These are phyloP conservation scores for Russula virescens DNA, from an alignment of 768 basidiomycete species.

Conservation along the genomic window DNA sequence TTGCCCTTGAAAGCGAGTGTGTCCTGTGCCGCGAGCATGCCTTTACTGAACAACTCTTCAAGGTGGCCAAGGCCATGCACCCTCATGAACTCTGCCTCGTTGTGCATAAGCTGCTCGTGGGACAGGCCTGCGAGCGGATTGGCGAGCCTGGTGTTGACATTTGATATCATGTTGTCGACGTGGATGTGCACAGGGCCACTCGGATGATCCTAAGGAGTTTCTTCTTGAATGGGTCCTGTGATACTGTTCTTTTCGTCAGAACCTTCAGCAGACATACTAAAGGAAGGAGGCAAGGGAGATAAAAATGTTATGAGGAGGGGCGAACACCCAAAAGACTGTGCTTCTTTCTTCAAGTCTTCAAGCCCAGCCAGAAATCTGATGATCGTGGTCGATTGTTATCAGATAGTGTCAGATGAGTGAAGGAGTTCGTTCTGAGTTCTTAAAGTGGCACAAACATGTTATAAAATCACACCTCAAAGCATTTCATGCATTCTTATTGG, in stretches of 20 bases:
- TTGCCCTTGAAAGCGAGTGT: constrained; percentile 42
- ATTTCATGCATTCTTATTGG: no score
- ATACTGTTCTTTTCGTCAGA: constrained; percentile 22
- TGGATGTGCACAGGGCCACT: constrained; percentile 15
- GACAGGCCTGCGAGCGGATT: constrained; percentile 60
- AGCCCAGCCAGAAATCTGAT: no score
- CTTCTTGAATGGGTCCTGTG: constrained; percentile 18
- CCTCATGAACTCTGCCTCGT: constrained; percentile 56
- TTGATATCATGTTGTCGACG: constrained; percentile 34
- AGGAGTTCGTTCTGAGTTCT: no score
- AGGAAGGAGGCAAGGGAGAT: background rate
- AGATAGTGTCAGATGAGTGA: no score
- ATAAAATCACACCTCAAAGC: no score
- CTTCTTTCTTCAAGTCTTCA: background rate
- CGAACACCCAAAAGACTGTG: background rate
- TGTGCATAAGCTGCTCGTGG: constrained; percentile 49
- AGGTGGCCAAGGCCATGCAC: constrained; percentile 35
- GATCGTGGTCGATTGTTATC: constrained; percentile 12
- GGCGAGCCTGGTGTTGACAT: constrained; percentile 43
- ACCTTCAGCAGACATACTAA: constrained; percentile 14
- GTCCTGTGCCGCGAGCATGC: constrained; percentile 68
- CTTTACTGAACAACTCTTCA: constrained; percentile 51
- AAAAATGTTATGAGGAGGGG: background rate
- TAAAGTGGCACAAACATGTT: no score
- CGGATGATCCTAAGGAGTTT: constrained; percentile 25